Base-by-base conservation (phyloP, 2,329 filamentous ascomycete genomes). In the Fusarium chuoi region DNA sequence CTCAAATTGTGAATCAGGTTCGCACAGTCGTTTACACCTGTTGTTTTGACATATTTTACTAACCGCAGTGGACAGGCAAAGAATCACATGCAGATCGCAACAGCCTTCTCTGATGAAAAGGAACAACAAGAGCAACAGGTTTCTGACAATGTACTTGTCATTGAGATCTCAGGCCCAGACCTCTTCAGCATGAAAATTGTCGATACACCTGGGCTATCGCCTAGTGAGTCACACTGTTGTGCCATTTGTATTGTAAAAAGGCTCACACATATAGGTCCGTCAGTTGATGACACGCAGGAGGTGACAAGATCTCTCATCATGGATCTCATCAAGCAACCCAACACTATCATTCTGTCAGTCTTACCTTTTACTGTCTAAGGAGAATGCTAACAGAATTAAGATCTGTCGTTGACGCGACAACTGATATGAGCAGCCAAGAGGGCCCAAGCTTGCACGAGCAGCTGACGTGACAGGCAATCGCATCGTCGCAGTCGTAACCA, bases 31-130 rank as follows among this genome's bases (percentile, higher is more conserved):
- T 28, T 35, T 5, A 2, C 9, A 3, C 10, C 3, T 1, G 3
- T 22, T 28, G 1, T 4, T 0, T 0, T 54, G 18, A 26, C 4
- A 13, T 0, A 9, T 13, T 5, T 3, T 0, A 2, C 49, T 55
- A 17, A 55, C 7, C 0, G 0, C 6, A 1, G 14, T 33, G 30
- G 30, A 18, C 4, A 55, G 51, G 51, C 51, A n/a, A 41, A 14
- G 6, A 28, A 41, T 28, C 51, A 55, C 7, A 41, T 55, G 35
- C 51, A 39, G 10, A 6, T 55, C 3, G 51, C 51, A 12, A 55
- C 51, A 0, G 51, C 51, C 1, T 55, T 55, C 35, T 55, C 35
- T 1, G 35, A 55, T 6, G 51, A 41, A 13, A 55, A 55, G 14
- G 51, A 55, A 39, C 24, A 54, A 14, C 14, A 54, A 28, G 51